Evolutionary conservation across 306 rosid genomes (phyloP), one percentile per base, ranked within the genome.

Genomic region (Carpinus viminea): DNA sequence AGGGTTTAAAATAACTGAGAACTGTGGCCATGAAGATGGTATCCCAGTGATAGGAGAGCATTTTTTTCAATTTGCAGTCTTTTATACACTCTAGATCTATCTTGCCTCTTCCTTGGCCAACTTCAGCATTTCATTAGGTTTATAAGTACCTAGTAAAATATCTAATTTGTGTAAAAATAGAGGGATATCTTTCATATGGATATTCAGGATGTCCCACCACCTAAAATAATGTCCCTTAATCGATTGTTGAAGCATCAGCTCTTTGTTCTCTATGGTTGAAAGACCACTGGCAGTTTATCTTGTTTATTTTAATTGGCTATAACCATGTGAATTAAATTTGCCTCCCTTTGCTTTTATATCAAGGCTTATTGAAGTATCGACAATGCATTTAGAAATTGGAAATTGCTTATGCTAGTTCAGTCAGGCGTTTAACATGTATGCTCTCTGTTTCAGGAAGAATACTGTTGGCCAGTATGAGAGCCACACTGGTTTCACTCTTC

Each of bases 391-490:
- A 18, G 8, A 68, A 71, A 1, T 24, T 34, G 45, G 53, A 53
- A 46, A 45, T 38, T 38, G 43, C 6, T 3, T 1, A 20, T 75
- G 80, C 70, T 46, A 16, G 50, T 75, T 74, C 34, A 41, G 20
- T 69, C 54, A 64, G 75, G 79, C 74, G 55, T 75, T 79, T 21
- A 41, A 68, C 47, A 47, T 36, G 9, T 52, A 46, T 48, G 13
- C 45, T 78, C 54, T 54, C 68, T 80, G 61, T 81, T 88, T 81
- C 92, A 93, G 99, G 87, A 93, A 86, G 77, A 90, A 91, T 81
- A 95, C 98, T 20, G 88, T 95, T 69, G 99, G 98, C 59, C 98
- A 95, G 83, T 95, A 92, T 75, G 98, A 95, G 90, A 95, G 97
- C 87, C 98, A 92, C 86, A 47, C 85, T 59, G 85, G 91, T 56